These are phyloP conservation scores for Prasinococcaceae sp. DNA, from an alignment of 139 green algal species.

Conservation along the genomic window DNA sequence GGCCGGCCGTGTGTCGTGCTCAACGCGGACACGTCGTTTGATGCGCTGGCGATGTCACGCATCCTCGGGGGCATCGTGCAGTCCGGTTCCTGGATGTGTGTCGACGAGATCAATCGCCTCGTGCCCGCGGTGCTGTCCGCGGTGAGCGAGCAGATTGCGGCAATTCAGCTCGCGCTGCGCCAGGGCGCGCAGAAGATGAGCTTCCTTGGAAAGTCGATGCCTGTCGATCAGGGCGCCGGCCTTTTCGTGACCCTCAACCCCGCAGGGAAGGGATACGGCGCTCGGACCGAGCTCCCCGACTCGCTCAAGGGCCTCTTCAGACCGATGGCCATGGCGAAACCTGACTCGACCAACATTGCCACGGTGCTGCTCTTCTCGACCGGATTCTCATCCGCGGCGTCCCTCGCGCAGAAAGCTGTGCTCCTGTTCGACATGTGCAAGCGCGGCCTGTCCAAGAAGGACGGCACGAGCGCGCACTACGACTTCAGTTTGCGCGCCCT, in stretches of 20 bases:
- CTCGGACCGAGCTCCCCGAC: conserved; percentile 41
- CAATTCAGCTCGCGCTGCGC: conserved; percentile 45
- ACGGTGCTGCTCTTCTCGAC: conserved; percentile 42
- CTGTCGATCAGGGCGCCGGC: conserved; percentile 20
- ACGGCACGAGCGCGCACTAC: too few relatives aligned
- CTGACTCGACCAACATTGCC: too few relatives aligned
- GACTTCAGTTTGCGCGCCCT: conserved; percentile 51
- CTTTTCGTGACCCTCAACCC: conserved; percentile 46
- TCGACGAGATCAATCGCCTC: conserved; percentile 28
- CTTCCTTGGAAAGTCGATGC: conserved; percentile 26
- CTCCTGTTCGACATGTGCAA: conserved; percentile 26
- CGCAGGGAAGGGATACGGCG: conserved; percentile 42
- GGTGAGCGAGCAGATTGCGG: conserved; percentile 41
- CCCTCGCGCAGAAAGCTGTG: conserved; percentile 33
- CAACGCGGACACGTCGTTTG: conserved; percentile 10
- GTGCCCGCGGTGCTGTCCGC: conserved; percentile 40
- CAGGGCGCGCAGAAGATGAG: conserved; percentile 14
- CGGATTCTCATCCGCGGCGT: conserved; percentile 30
- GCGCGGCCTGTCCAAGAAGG: too few relatives aligned
- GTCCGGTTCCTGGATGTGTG: conserved; percentile 13
- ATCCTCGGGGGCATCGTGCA: conserved; percentile 6
- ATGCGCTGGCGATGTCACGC: conserved; percentile 4
- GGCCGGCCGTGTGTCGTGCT: conserved; percentile 17
- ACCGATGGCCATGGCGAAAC: conserved; percentile 38
- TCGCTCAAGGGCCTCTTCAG: conserved; percentile 52